A percentile compares a stretch with the other conserved stretches of the same genome.
Evolutionary conservation across 2,329 filamentous ascomycete genomes (phyloP).

Genomic region (Cercospora canescens): DNA sequence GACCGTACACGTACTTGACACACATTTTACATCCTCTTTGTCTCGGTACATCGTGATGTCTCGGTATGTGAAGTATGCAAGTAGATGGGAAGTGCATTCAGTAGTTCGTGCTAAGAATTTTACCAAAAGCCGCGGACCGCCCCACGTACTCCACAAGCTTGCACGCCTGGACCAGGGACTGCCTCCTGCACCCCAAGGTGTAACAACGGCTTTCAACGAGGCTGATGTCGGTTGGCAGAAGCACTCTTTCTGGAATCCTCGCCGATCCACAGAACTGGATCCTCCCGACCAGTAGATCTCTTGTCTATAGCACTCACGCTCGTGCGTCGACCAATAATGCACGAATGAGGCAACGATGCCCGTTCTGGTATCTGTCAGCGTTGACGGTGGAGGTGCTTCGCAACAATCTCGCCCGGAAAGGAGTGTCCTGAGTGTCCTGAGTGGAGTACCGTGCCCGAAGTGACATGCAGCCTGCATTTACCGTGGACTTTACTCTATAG

Average conservation of each 20-base stretch:
- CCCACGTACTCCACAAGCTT: conserved; percentile 1
- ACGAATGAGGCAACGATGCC: conserved; percentile 6
- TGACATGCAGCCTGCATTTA: conserved; percentile 4
- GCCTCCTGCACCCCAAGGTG: conserved; percentile 1
- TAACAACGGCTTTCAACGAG: conserved; percentile 5
- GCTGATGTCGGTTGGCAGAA: conserved; percentile 13
- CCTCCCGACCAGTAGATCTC: neutral
- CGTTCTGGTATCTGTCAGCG: neutral
- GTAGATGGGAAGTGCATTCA: neutral
- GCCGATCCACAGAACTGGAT: conserved; percentile 7
- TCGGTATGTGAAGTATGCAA: neutral
- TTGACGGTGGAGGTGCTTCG: conserved; percentile 2
- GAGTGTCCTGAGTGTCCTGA: no score
- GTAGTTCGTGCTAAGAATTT: conserved; percentile 12
- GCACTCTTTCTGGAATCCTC: conserved; percentile 11
- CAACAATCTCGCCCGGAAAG: neutral
- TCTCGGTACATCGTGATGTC: neutral
- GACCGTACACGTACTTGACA: neutral
- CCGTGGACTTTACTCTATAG: neutral
- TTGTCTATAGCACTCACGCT: neutral
- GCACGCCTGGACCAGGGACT: neutral
- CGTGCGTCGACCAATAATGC: neutral
- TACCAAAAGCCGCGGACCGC: conserved; percentile 5
- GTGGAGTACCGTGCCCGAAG: conserved; percentile 1
- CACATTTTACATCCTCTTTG: neutral